These are phyloP conservation scores for Gomphus bonarii DNA, from an alignment of 1,284 basidiomycete species.

Conservation along the genomic window DNA sequence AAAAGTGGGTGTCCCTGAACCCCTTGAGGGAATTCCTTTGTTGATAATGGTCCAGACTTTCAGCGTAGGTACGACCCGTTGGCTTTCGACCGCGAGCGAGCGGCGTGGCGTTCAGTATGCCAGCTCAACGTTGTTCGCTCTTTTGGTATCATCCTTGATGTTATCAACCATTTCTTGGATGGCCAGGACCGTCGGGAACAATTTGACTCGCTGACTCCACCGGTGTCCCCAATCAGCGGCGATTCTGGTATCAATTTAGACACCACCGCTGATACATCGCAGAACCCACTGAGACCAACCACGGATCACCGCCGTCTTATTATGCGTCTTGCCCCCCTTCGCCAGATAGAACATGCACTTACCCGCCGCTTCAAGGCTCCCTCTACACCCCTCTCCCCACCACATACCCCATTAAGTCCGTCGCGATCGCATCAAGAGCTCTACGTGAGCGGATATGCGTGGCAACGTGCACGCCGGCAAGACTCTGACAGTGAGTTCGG, in stretches of 20 bases:
- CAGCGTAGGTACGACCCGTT: constrained; percentile 53
- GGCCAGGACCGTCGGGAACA: constrained; percentile 13
- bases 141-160: constrained; percentile 41
- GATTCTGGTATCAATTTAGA: not conserved
- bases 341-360: constrained; percentile 44
- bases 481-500: not conserved
- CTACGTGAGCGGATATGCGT: constrained; percentile 3
- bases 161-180: constrained; percentile 32
- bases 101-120: constrained; percentile 52
- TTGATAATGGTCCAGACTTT: constrained; percentile 37
- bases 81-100: constrained; percentile 45
- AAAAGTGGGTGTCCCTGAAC: constrained; percentile 35
- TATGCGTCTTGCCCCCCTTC: constrained; percentile 42
- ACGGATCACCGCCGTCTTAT: constrained; percentile 34
- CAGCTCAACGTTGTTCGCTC: constrained; percentile 60
- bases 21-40: not conserved
- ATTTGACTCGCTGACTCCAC: constrained; percentile 4
- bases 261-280: not conserved
- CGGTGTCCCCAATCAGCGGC: not conserved
- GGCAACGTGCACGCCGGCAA: constrained; percentile 2
- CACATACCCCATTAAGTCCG: not conserved
- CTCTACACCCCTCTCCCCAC: not conserved
- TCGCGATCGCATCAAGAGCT: constrained; percentile 7
- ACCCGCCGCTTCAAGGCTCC: constrained; percentile 20
- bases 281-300: constrained; percentile 14